Evolutionary conservation across 2,329 filamentous ascomycete species (phyloP), one percentile per base, ranked within the genome.

Genomic region (Nigrospora osmanthi): DNA sequence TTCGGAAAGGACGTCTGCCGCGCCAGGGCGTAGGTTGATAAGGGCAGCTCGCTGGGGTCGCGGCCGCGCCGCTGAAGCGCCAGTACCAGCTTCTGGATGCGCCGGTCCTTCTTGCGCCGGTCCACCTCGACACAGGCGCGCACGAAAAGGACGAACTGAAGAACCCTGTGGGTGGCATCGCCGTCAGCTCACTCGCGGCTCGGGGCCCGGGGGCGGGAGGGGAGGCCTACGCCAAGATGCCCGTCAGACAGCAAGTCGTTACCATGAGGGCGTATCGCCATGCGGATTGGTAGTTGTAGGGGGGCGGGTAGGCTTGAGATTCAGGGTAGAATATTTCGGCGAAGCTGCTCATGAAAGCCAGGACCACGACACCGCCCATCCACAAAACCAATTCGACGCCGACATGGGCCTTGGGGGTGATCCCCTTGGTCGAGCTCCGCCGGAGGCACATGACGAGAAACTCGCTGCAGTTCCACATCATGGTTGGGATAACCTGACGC

Each of bases 51-150:
- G 23, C 23, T 28, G 23, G 48, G 50, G 32, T 54, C 38, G 19
- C 37, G 44, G 6, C 52, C 52, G 28, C 50, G 52, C 16, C 47
- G 30, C 14, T 54, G 53, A 9, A 55, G 47, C 2, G 52, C 53
- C 11, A 48, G 38, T 1, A 55, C 47, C 30, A 55, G 47, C 38
- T 50, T 32, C 37, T 52, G 51, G 11, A 54, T 35, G 16, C 52
- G 48, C 12, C 43, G 42, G 41, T 54, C 48, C 43, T 50, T 54
- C 39, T 52, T 53, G 28, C 38, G 40, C 28, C 52, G 49, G 34
- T 55, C 52, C n/a, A 52, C 44, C 16, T 60, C 58, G 11, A 58
- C 38, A 39, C 57, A 60, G 43, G 56, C 55, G 23, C 58, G 54
- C 13, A 59, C 43, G 41, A 57, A 61, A 28, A 61, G 51, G 39